A percentile compares a stretch with the other conserved stretches of the same genome.
Evolutionary conservation across 2,329 filamentous ascomycete genomes (phyloP).

Genomic region (Hypomyces rosellus): DNA sequence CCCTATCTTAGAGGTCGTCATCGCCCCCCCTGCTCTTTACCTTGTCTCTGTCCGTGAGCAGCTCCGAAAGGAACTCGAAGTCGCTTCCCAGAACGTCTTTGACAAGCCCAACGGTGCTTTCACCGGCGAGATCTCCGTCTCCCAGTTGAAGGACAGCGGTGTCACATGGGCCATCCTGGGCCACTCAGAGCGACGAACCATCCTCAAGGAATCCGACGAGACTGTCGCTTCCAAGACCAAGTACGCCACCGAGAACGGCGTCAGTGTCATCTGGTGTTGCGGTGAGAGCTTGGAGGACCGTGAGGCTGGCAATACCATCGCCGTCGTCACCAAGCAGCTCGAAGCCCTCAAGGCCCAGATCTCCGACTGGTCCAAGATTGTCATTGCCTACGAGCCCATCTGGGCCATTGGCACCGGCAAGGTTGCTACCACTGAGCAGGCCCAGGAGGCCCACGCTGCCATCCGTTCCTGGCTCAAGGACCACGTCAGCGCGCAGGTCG

Average conservation of each 20-base stretch:
- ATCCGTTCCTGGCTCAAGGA: conserved; percentile 86
- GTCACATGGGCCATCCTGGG: conserved; percentile 89
- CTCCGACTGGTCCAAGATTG: conserved; percentile 86
- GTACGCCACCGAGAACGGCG: conserved; percentile 76
- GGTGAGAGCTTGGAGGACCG: conserved; percentile 93
- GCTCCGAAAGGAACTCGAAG: conserved; percentile 68
- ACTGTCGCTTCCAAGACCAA: conserved; percentile 93
- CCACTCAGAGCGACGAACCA: conserved; percentile 89
- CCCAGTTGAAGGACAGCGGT: conserved; percentile 81
- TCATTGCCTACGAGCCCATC: conserved; percentile 98
- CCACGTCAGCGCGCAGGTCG: conserved; percentile 60
- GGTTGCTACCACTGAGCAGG: conserved; percentile 82
- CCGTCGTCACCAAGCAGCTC: conserved; percentile 80
- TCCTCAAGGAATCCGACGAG: conserved; percentile 79
- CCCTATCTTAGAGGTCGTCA: conserved; percentile 69
- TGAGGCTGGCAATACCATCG: conserved; percentile 77
- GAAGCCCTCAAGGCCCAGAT: conserved; percentile 70
- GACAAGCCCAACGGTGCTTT: conserved; percentile 96
- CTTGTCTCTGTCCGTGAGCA: conserved; percentile 79
- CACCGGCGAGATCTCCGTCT: conserved; percentile 91
- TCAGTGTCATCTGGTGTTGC: conserved; percentile 94
- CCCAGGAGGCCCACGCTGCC: conserved; percentile 87
- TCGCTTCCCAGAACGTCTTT: conserved; percentile 94
- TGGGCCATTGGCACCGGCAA: conserved; percentile 95
- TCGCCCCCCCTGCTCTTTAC: conserved; percentile 86